Base-by-base conservation (phyloP, 371 early-diverging fungal genomes). In the Mortierella sp. region DNA sequence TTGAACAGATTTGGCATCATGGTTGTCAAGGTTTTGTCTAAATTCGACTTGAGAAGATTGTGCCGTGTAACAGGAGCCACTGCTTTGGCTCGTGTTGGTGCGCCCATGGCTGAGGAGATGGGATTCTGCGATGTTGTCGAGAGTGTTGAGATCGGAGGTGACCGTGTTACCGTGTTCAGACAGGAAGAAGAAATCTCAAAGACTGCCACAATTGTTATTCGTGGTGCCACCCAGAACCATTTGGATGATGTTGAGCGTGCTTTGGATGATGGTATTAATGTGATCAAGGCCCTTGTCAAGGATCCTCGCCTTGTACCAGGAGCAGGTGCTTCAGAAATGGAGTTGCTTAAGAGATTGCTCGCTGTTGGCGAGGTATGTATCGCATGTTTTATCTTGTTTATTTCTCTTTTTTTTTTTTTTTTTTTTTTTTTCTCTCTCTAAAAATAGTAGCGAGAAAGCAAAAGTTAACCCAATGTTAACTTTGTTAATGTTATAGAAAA, bases 201-300 rank as follows among this genome's bases (percentile, higher is more conserved):
- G 83, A 96, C 97, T 38, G 94, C 96, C 45, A 99, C 99, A 19
- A 95, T 99, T 80, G 96, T 99, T 33, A 88, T 99, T 53, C 96
- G 99, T 77, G 99, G 99, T 65, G 97, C 96, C 7, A 99, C 99
- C n/a, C 94, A 93, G 85, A 98, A 99, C 88, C 88, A 93, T 72
- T 89, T 99, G 84, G 99, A 99, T 76, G 99, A 99, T 86, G 88
- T 98, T 65, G 99, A 99, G 86, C 95, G 99, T 69, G 98, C 99
- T 38, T 88, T 99, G 40, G 98, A 99, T 86, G 99, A 99, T 77
- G 99, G 98, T 85, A 96, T 99, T 69, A 99, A 98, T 82, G 92
- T 93, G 50, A 92, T 99, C 72, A 99, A 99, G 89, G 96, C 98
- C 63, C 88, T 95, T 58, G 92, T 94, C 43, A 95, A 94, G 84